A percentile compares a stretch with the other conserved stretches of the same genome.
These are phyloP conservation scores for Wickerhamiella cacticola DNA, from an alignment of 805 yeast species.

Conservation along the genomic window DNA sequence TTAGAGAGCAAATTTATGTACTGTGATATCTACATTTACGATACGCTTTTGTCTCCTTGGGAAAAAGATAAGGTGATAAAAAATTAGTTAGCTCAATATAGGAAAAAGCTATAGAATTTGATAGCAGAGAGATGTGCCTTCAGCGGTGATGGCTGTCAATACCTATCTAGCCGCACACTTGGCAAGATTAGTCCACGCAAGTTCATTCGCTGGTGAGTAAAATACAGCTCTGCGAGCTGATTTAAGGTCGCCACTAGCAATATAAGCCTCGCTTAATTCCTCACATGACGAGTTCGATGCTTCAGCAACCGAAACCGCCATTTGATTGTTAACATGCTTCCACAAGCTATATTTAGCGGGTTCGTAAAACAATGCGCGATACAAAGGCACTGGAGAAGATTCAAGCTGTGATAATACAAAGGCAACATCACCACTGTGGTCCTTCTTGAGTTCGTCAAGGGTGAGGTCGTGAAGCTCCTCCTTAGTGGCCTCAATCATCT, in stretches of 20 bases:
- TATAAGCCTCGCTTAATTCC: slow-evolving; percentile 42
- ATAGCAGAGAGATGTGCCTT: neutral
- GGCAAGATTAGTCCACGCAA: slow-evolving; percentile 26
- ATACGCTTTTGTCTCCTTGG: no score
- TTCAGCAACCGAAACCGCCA: slow-evolving; percentile 49
- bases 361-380: slow-evolving; percentile 57
- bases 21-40: no score
- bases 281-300: slow-evolving; percentile 37
- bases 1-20: no score
- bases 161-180: neutral
- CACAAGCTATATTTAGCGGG: slow-evolving; percentile 62
- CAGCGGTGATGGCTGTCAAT: neutral
- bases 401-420: slow-evolving; percentile 26
- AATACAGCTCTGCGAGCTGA: slow-evolving; percentile 58
- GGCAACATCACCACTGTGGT: slow-evolving; percentile 40
- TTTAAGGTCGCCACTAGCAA: slow-evolving; percentile 37
- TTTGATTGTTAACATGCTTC: slow-evolving; percentile 45
- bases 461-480: slow-evolving; percentile 51
- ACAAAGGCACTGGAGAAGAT: slow-evolving; percentile 38
- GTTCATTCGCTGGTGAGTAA: slow-evolving; percentile 42
- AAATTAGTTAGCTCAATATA: neutral
- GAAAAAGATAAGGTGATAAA: no score
- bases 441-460: slow-evolving; percentile 38
- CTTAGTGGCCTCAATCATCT: slow-evolving; percentile 46
- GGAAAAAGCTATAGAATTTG: neutral